A percentile compares a stretch with the other conserved stretches of the same genome.
phyloP scores from a whole-genome alignment of 108 stramenopile genomes.

The Cyclotella distinguenda region DNA sequence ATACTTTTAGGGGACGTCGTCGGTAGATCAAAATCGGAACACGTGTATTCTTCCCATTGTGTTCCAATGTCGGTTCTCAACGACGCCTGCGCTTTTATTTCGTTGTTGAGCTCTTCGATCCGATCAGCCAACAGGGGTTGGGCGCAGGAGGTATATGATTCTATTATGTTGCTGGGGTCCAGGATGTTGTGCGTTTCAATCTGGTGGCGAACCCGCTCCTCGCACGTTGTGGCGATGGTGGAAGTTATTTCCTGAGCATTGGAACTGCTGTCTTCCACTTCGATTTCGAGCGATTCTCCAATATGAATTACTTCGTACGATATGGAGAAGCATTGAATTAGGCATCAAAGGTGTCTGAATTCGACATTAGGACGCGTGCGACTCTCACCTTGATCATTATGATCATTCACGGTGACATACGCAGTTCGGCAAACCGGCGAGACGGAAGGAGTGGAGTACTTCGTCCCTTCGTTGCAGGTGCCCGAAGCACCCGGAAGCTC shows the following conservation, averaged over 20 bases:
- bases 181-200: conserved; percentile 7
- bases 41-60: conserved; percentile 77
- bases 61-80: conserved; percentile 48
- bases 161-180: conserved; percentile 18
- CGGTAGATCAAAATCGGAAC: conserved; percentile 54
- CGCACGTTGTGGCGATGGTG: conserved; percentile 20
- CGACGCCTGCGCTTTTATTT: conserved; percentile 58
- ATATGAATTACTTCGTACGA: conserved; percentile 34
- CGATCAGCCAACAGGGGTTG: conserved; percentile 39
- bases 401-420: conserved; percentile 47
- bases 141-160: conserved; percentile 24
- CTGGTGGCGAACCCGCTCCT: conserved; percentile 17
- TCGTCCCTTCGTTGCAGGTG: conserved; percentile 25
- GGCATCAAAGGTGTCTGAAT: too few relatives aligned
- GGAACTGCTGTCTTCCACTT: conserved; percentile 33
- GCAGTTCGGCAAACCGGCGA: conserved; percentile 39
- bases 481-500: conserved; percentile 35
- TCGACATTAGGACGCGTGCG: neutral
- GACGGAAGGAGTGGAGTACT: conserved; percentile 14
- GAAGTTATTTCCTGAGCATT: conserved; percentile 5
- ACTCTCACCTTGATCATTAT: conserved; percentile 43
- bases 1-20: conserved; percentile 47
- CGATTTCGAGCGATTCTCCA: conserved; percentile 35
- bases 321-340: neutral
- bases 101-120: conserved; percentile 47